Evolutionary conservation across 1,284 basidiomycete genomes (phyloP), one percentile per base, ranked within the genome.

Genomic region (Schizophyllum amplum): DNA sequence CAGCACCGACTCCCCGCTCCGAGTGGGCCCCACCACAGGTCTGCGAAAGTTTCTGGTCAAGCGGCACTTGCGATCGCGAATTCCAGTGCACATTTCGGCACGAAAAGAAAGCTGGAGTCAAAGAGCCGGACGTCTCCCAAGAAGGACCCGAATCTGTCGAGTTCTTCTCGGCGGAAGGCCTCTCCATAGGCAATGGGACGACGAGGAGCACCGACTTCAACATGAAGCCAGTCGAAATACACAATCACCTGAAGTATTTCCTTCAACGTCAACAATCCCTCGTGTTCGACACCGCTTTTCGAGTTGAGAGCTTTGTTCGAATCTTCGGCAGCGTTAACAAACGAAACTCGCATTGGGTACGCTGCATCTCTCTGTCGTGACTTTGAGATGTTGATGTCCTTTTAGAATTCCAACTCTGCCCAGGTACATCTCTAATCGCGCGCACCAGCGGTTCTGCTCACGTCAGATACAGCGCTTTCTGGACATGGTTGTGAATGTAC

Each of bases 1-100:
- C 27, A 5, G 27, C 27, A 5, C 27, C 27, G 47, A n/a, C 47
- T 5, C 47, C n/a, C 47, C 47, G 7, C 5, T 5, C 17, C n/a
- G 6, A 33, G 27, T n/a, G 47, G n/a, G 61, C 68, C 26, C 80
- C 81, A 1, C 62, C 53, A 22, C 75, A 76, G 1, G 68, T 74
- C 2, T 86, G 84, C 67, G 68, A 65, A 21, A 77, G 70, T 62
- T 86, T 69, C 64, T 86, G 81, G 82, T 65, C 71, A 0, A 68
- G 64, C 0, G 84, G 83, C 2, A 65, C 63, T 42, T 86, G 84
- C 64, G 69, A 63, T 5, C 47, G 47, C 17, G 47, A n/a, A 6
- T 49, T 20, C 47, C 5, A 49, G 5, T 49, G 47, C 47, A 49
- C 47, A n/a, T 49, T 49, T n/a, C 17, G 17, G 5, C 47, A 49